Base-by-base conservation (phyloP, 78 protist genomes). In the Planoprotostelium fungivorum region DNA sequence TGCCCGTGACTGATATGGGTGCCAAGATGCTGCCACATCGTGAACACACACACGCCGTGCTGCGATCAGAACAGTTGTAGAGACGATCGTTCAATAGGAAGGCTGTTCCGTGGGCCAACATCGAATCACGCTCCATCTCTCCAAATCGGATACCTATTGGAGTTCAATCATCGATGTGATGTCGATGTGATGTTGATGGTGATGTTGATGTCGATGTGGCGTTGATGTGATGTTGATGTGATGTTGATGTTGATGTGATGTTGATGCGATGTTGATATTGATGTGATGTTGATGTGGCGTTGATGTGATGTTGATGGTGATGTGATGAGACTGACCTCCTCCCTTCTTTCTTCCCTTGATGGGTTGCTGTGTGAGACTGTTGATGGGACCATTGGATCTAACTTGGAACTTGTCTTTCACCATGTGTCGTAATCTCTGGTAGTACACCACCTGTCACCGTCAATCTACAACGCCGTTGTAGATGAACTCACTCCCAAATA, bases 81-180 rank as follows among this genome's bases (percentile, higher is more conserved):
- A 98, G 89, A 35, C 99, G 97, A 90, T 98, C 99, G 37, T 95
- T 94, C 38, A 99, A 86, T 35, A 98, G 87, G 87, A 89, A 95
- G 1, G 99, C 51, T 16, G 94, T 73, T 83, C 99, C 99, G 93
- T 99, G 99, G 5, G 99, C 97, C 1, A 99, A 83, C 51, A 99
- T 84, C 1, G 99, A 91, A 38, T 99, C 99, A 36, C 99, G 98
- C 92, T 99, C 99, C 99, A 99, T 99, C 91, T 99, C 99, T 29
- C 99, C 99, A 9, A 99, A 97, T n/a, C 99, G 99, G 37, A 99
- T 97, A 51, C 99, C 73, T 51, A 16, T 5, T 5, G 5, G 31
- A 51, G 73, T 51, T n/a, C n/a, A 99, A 85, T 97, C 97, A 28
- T 94, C 94, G 0, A 38, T 31, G 88, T 98, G 97, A 37, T 98